Evolutionary conservation across 2,329 filamentous ascomycete genomes (phyloP), one percentile per base, ranked within the genome.

Genomic region (Neoscytalidium dimidiatum): DNA sequence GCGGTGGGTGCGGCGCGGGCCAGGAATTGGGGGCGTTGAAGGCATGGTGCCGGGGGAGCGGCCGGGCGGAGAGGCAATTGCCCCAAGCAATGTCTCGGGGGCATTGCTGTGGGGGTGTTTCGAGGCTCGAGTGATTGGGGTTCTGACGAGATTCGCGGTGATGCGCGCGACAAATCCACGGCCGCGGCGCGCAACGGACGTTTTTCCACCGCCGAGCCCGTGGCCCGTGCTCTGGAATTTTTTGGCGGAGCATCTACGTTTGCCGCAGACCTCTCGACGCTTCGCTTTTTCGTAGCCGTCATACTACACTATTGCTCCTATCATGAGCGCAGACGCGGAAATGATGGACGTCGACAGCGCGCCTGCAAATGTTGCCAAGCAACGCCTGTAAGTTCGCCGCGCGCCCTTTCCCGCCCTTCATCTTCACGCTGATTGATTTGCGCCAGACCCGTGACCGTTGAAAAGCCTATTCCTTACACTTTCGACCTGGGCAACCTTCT

Each of bases 401-500:
- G 38, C 49, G 13, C 61, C 19, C 48, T 14, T 33, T 23, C 46
- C 21, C 21, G 8, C 19, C 3, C 43, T 14, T 1, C 14, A 11
- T 29, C 8, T 13, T 14, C 23, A 9, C 21, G 29, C 52, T 58
- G 11, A 64, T 19, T 7, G n/a, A 13, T 35, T 14, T 11, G 21
- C 6, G 13, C 4, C 49, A 78, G 76, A 33, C 71, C 73, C n/a
- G 67, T 76, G 29, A 73, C 67, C 17, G 76, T 81, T 56, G 72
- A 89, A 67, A 96, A 96, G 80, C 90, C 92, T 4, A 96, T 91
- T 6, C 93, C 94, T 9, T 96, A 96, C 83, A 93, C 88, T 70
- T 97, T 96, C 82, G 93, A 97, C 78, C 89, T 97, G 44, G 90
- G 93, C 70, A 88, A 96, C 75, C 89, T 98, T 62, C 86, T 96